phyloP scores from a whole-genome alignment of 306 rosid genomes.

The Cajanus cajan region DNA sequence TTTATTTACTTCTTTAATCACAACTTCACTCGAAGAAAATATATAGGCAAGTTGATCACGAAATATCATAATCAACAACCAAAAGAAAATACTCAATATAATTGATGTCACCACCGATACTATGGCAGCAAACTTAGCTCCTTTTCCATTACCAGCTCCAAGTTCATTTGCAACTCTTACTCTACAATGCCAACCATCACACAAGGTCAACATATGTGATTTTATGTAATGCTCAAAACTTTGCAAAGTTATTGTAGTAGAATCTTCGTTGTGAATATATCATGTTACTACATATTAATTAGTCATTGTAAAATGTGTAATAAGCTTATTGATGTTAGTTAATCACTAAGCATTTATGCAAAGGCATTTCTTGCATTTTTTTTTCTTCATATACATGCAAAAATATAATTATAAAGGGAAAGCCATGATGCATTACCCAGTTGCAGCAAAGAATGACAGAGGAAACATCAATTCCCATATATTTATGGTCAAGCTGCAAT shows the following conservation, averaged over 20 bases:
- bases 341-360: too few species aligned
- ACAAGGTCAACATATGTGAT: neutral
- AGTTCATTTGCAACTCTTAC: slow-evolving; percentile 81
- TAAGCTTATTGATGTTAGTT: too few species aligned
- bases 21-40: slow-evolving; percentile 49
- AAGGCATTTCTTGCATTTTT: too few species aligned
- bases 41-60: slow-evolving; percentile 38
- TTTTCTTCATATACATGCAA: too few species aligned
- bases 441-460: slow-evolving; percentile 52
- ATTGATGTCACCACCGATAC: slow-evolving; percentile 56
- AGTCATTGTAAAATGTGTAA: neutral
- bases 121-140: slow-evolving; percentile 63
- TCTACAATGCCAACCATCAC: slow-evolving; percentile 29
- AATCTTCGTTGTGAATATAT: too few species aligned
- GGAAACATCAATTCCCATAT: slow-evolving; percentile 72
- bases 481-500: slow-evolving; percentile 60
- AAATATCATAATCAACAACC: slow-evolving; percentile 46
- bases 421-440: slow-evolving; percentile 44
- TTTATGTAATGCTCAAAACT: neutral
- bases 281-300: too few species aligned
- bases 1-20: slow-evolving; percentile 44
- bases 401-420: neutral
- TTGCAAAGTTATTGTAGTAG: neutral
- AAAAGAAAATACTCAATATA: slow-evolving; percentile 53
- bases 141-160: slow-evolving; percentile 71